Percentiles rank a stretch among this genome's conserved stretches.
These are phyloP conservation scores for Nannochloropsis gaditana DNA, from an alignment of 108 stramenopile species.

Conservation along the genomic window DNA sequence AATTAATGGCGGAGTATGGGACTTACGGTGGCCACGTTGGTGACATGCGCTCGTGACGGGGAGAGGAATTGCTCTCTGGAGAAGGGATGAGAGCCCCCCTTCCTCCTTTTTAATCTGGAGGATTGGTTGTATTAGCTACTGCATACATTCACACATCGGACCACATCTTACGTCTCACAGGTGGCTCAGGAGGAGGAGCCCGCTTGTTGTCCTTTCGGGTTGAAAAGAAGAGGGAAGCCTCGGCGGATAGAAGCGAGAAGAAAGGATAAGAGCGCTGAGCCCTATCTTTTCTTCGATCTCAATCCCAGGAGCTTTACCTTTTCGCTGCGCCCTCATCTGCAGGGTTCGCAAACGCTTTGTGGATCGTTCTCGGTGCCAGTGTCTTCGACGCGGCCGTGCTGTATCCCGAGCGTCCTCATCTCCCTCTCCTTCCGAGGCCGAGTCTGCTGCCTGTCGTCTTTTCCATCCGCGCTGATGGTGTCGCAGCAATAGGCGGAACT, in stretches of 20 bases:
- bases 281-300: conserved; percentile 4
- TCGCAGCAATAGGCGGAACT: neutral
- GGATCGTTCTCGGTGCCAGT: neutral
- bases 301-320: neutral
- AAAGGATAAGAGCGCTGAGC: neutral
- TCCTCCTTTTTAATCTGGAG: no score
- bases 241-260: neutral
- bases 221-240: neutral
- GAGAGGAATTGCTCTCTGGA: no score
- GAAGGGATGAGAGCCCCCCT: no score
- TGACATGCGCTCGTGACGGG: no score
- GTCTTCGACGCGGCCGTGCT: neutral
- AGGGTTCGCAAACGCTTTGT: neutral
- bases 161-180: neutral
- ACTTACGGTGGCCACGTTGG: no score
- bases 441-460: neutral
- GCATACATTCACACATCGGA: neutral
- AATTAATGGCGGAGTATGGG: no score
- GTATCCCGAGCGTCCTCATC: neutral
- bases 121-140: no score
- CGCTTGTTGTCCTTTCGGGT: conserved; percentile 4
- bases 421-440: neutral
- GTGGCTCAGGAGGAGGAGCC: conserved; percentile 14
- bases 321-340: neutral
- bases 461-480: neutral